Evolutionary conservation across 192 early-diverging fungal species (phyloP).

Genomic region (Gigaspora rosea): DNA sequence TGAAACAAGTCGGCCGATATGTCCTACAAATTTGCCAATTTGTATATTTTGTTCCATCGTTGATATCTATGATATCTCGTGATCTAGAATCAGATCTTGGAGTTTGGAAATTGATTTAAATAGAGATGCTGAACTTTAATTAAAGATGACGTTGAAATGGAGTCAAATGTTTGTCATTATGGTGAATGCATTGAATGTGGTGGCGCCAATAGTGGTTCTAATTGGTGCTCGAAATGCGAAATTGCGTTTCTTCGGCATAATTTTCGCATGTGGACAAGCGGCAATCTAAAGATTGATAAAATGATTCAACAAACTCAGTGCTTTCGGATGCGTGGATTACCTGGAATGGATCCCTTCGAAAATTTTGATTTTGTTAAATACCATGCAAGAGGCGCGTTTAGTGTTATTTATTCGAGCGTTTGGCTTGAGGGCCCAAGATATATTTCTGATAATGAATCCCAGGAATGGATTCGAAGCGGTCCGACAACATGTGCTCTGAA

Average conservation of each 20-base stretch:
- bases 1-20: too few species aligned
- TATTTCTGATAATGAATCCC: not conserved
- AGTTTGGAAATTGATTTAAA: too few species aligned
- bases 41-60: too few species aligned
- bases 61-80: too few species aligned
- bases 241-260: not conserved
- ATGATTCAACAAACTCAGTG: not conserved
- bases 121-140: too few species aligned
- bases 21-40: too few species aligned
- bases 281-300: not conserved
- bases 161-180: too few species aligned
- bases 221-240: constrained; percentile 8
- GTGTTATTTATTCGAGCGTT: not conserved
- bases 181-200: too few species aligned
- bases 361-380: not conserved
- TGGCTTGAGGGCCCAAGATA: constrained; percentile 14
- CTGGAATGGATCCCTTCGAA: not conserved
- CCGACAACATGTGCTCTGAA: not conserved
- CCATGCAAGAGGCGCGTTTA: not conserved
- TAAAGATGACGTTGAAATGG: too few species aligned
- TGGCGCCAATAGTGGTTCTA: too few species aligned
- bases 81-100: too few species aligned
- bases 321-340: not conserved
- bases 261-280: constrained; percentile 12
- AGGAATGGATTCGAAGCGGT: not conserved